Conservation (phyloP, 352 stramenopile genomes). For the Globisporangium orthogonon region DNA sequence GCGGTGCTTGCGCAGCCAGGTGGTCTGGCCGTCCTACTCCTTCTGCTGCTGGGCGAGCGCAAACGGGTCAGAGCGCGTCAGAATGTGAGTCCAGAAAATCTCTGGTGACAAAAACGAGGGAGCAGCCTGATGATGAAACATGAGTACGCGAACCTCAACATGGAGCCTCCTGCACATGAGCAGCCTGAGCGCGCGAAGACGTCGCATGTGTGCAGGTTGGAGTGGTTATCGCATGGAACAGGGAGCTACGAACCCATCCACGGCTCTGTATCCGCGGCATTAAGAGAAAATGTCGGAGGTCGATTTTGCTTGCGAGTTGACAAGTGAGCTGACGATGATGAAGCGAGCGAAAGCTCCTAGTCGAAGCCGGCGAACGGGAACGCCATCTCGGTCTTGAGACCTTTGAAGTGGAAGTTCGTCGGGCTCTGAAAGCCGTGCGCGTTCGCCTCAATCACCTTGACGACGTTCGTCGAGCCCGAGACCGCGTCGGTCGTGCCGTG, state of each 20-base stretch:
- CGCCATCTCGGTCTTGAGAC: constrained; percentile 24
- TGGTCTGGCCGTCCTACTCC: background rate
- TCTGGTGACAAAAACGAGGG: background rate
- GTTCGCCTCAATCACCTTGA: constrained; percentile 86
- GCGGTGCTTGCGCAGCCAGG: background rate
- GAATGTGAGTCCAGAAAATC: background rate
- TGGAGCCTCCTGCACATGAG: no score
- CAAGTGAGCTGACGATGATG: background rate
- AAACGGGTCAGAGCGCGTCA: background rate
- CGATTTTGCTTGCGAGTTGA: no score
- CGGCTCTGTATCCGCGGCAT: no score
- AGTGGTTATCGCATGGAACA: no score
- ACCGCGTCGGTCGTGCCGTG: constrained; percentile 85
- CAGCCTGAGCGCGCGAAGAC: no score
- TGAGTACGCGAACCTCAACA: no score
- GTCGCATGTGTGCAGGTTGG: no score
- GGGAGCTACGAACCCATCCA: no score
- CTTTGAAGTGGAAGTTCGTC: constrained; percentile 58
- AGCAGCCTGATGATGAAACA: background rate
- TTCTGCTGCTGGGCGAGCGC: background rate
- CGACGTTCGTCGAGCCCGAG: constrained; percentile 80
- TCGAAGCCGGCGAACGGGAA: constrained; percentile 8
- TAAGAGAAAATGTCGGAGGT: no score
- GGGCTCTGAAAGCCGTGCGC: constrained; percentile 58
- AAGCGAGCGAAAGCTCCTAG: background rate